Evolutionary conservation across 1,284 basidiomycete genomes (phyloP).

Genomic region (Ceratobasidium sp.): DNA sequence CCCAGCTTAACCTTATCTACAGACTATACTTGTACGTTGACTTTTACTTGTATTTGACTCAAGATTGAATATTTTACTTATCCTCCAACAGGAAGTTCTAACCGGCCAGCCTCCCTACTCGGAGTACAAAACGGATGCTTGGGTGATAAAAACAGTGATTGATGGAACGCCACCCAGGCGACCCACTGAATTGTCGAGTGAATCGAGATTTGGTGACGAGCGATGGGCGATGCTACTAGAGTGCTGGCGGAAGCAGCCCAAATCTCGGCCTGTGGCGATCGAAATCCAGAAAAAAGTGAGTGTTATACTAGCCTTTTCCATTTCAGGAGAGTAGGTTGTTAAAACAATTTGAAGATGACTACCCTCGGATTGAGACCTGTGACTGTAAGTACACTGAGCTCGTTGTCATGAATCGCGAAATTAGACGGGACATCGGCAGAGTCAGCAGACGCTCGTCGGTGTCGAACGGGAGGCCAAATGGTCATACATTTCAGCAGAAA

Average conservation of each 20-base stretch:
- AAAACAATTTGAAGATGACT: neutral
- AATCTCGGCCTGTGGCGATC: neutral
- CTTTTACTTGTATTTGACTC: neutral
- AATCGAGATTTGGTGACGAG: neutral
- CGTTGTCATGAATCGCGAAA: no score
- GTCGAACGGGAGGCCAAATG: no score
- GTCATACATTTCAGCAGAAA: no score
- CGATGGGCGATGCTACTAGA: neutral
- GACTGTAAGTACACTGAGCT: no score
- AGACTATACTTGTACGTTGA: constrained; percentile 8
- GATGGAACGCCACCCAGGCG: neutral
- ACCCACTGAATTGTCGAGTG: neutral
- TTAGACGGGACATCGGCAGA: no score
- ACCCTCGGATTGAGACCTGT: no score
- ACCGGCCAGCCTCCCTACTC: neutral
- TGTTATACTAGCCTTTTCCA: neutral
- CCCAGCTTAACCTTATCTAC: neutral
- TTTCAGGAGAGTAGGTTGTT: neutral
- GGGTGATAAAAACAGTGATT: neutral
- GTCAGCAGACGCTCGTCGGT: no score
- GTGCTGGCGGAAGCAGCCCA: neutral
- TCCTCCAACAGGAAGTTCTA: neutral
- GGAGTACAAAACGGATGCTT: neutral
- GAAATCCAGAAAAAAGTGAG: neutral
- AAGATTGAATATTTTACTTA: neutral